These are phyloP conservation scores for Dendrobium officinale DNA, from an alignment of 106 monocot species.

Conservation along the genomic window DNA sequence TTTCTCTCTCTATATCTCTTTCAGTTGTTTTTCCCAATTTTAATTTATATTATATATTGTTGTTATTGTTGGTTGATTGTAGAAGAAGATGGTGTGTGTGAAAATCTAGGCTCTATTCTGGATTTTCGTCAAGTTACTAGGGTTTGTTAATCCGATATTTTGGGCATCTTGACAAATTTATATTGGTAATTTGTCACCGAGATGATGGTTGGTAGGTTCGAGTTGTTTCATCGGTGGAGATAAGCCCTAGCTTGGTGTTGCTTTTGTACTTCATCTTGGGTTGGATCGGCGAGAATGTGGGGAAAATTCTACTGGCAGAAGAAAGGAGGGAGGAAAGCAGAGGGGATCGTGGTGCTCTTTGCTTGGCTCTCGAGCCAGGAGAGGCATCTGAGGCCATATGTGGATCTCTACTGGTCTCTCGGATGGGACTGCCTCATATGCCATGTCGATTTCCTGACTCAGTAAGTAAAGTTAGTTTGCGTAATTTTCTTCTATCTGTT, in stretches of 20 bases:
- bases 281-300: constrained; percentile 9
- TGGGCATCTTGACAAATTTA: too few relatives aligned
- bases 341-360: constrained; percentile 76
- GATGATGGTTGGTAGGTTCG: too few relatives aligned
- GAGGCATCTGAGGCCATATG: constrained; percentile 45
- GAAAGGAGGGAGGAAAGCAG: constrained; percentile 12
- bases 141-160: too few relatives aligned
- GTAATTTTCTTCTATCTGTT: background rate
- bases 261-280: background rate
- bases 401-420: constrained; percentile 47
- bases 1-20: too few relatives aligned
- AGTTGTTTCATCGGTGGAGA: too few relatives aligned
- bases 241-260: background rate
- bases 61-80: too few relatives aligned
- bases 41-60: too few relatives aligned
- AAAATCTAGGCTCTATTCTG: too few relatives aligned
- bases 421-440: constrained; percentile 86
- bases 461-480: constrained; percentile 31
- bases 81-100: too few relatives aligned
- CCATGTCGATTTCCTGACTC: constrained; percentile 66
- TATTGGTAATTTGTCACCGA: too few relatives aligned
- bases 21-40: too few relatives aligned
- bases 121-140: too few relatives aligned
- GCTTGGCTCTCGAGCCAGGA: constrained; percentile 83
- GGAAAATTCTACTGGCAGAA: constrained; percentile 57